Evolutionary conservation across 1,284 basidiomycete species (phyloP).

Genomic region (Wallemia ichthyophaga): DNA sequence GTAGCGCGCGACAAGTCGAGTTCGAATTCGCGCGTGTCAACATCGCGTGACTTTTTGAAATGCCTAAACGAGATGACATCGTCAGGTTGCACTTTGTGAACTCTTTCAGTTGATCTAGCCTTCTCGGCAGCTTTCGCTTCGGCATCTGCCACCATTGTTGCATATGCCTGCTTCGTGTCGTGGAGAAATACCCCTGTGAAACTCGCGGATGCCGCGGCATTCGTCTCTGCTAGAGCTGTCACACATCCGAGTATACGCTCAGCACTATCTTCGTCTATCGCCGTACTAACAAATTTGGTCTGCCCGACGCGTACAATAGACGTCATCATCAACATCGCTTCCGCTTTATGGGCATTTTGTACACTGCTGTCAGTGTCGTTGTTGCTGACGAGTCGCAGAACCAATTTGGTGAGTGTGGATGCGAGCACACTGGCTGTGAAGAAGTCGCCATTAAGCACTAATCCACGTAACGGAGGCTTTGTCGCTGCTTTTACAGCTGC

Average conservation of each 20-base stretch:
- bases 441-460: conserved; percentile 85
- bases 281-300: conserved; percentile 69
- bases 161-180: conserved; percentile 75
- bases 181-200: conserved; percentile 66
- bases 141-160: conserved; percentile 74
- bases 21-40: conserved; percentile 31
- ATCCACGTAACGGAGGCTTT: conserved; percentile 63
- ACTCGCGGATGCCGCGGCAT: conserved; percentile 28
- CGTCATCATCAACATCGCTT: conserved; percentile 96
- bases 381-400: conserved; percentile 30
- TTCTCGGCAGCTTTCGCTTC: conserved; percentile 81
- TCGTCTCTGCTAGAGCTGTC: conserved; percentile 36
- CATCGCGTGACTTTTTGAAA: conserved; percentile 34
- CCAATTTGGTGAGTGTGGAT: conserved; percentile 67
- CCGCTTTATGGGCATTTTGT: conserved; percentile 1
- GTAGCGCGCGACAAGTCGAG: conserved; percentile 73
- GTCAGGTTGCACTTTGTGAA: conserved; percentile 56
- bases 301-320: conserved; percentile 89
- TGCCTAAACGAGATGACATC: conserved; percentile 77
- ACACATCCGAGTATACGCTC: conserved; percentile 95
- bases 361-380: neutral
- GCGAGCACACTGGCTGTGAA: conserved; percentile 80
- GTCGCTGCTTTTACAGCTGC: conserved; percentile 56
- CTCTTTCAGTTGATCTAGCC: conserved; percentile 42
- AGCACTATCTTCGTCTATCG: conserved; percentile 90